Conservation (phyloP, 2,329 filamentous ascomycete genomes). For the Cladorrhinum sp. region DNA sequence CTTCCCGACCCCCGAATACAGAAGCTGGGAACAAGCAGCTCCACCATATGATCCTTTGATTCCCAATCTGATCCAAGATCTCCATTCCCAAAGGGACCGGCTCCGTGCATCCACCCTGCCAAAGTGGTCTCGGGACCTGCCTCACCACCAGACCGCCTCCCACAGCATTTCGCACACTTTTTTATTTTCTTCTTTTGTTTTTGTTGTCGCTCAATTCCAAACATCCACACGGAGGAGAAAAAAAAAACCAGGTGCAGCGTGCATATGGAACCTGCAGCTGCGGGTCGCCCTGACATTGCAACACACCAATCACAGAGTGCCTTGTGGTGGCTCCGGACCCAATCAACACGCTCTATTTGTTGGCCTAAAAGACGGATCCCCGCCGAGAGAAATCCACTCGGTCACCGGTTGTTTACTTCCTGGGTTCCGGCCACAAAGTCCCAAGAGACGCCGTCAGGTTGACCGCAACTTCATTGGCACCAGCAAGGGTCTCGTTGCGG, state of each 20-base stretch:
- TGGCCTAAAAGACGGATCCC: neutral
- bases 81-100: neutral
- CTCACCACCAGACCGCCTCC: neutral
- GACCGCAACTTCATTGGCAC: constrained; percentile 26
- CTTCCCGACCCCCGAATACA: neutral
- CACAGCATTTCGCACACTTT: neutral
- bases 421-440: constrained; percentile 5
- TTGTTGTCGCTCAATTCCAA: neutral
- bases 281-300: constrained; percentile 6
- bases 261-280: constrained; percentile 21
- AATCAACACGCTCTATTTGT: constrained; percentile 22
- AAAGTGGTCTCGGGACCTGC: neutral
- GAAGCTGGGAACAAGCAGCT: neutral
- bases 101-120: neutral
- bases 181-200: neutral
- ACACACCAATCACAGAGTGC: constrained; percentile 22
- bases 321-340: constrained; percentile 10
- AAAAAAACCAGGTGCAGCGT: constrained; percentile 5
- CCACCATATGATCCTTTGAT: neutral
- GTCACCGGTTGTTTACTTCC: constrained; percentile 24
- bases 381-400: constrained; percentile 14
- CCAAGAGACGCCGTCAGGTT: constrained; percentile 6
- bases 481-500: constrained; percentile 14
- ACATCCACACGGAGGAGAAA: no score
- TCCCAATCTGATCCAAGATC: neutral